Conservation (phyloP, 352 stramenopile genomes). For the Thalassiosira hispida region DNA sequence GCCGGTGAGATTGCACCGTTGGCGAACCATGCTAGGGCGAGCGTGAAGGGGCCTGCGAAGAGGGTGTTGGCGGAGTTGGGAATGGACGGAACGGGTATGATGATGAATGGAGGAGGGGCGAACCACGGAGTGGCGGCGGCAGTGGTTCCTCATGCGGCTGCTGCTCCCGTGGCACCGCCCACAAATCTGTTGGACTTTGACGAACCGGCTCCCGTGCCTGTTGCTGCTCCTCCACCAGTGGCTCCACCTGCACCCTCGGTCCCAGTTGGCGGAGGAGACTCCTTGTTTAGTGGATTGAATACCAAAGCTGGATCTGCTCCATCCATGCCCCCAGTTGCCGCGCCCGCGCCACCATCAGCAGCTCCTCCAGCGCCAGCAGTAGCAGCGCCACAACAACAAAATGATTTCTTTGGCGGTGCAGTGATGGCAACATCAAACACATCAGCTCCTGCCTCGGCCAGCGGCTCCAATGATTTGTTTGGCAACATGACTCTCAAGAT, state of each 20-base stretch:
- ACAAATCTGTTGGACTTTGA: slow-evolving; percentile 81
- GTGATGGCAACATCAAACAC: background rate
- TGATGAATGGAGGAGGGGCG: slow-evolving; percentile 8
- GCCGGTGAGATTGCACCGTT: slow-evolving; percentile 74
- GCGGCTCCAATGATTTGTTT: slow-evolving; percentile 61
- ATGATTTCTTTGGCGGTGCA: slow-evolving; percentile 55
- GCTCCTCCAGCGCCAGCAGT: slow-evolving; percentile 14
- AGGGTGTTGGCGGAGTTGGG: slow-evolving; percentile 71
- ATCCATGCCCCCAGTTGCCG: slow-evolving; percentile 8
- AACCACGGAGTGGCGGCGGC: background rate
- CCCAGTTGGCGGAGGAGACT: slow-evolving; percentile 22
- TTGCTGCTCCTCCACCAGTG: slow-evolving; percentile 29
- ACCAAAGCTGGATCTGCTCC: slow-evolving; percentile 43
- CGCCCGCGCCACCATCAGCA: slow-evolving; percentile 27
- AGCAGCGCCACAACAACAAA: slow-evolving; percentile 16
- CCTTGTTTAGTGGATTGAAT: slow-evolving; percentile 78
- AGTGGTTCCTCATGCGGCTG: background rate
- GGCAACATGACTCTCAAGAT: slow-evolving; percentile 62
- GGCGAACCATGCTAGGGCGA: slow-evolving; percentile 62
- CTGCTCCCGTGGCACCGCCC: slow-evolving; percentile 33
- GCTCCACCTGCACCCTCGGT: slow-evolving; percentile 12
- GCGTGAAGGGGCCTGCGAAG: slow-evolving; percentile 70
- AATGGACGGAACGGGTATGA: slow-evolving; percentile 15
- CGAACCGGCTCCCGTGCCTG: slow-evolving; percentile 24
- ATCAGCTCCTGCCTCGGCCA: slow-evolving; percentile 9